Conservation (phyloP, 148 eudicot species). For the Nyssa sinensis region DNA sequence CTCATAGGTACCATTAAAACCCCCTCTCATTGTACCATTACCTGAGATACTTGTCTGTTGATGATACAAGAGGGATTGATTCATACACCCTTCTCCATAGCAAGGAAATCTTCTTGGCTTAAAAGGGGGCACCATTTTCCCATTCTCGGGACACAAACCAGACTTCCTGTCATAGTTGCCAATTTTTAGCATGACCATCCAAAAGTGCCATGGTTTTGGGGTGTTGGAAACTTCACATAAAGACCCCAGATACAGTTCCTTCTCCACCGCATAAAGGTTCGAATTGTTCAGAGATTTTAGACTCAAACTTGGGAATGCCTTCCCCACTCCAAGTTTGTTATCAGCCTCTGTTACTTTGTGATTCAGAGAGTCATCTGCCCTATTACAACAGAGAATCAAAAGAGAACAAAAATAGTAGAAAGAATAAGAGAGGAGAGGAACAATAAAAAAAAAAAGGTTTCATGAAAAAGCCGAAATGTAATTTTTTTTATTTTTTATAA, state of each 20-base stretch:
- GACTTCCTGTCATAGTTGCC: constrained; percentile 64
- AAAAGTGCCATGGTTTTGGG: no score
- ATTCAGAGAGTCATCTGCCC: constrained; percentile 16
- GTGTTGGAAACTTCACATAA: constrained; percentile 47
- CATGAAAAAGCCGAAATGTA: no score
- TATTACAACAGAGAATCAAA: constrained; percentile 20
- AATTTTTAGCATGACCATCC: no score
- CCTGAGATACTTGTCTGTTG: no score
- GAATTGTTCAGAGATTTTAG: constrained; percentile 43
- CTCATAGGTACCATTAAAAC: no score
- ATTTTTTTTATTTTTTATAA: no score
- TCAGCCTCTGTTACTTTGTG: no score
- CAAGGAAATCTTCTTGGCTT: constrained; percentile 61
- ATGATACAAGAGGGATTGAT: constrained; percentile 66
- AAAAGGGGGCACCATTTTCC: constrained; percentile 60
- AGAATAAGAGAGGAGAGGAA: no score
- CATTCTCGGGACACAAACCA: constrained; percentile 67
- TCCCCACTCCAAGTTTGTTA: no score
- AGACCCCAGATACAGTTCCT: constrained; percentile 66
- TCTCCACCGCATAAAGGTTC: constrained; percentile 69
- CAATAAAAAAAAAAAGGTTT: not conserved
- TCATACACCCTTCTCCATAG: constrained; percentile 78
- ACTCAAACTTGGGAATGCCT: constrained; percentile 48
- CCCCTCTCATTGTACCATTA: no score
- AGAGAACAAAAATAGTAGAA: not conserved